Evolutionary conservation across 495 filamentous ascomycete genomes (phyloP).

Genomic region (Elasticomyces elasticus): DNA sequence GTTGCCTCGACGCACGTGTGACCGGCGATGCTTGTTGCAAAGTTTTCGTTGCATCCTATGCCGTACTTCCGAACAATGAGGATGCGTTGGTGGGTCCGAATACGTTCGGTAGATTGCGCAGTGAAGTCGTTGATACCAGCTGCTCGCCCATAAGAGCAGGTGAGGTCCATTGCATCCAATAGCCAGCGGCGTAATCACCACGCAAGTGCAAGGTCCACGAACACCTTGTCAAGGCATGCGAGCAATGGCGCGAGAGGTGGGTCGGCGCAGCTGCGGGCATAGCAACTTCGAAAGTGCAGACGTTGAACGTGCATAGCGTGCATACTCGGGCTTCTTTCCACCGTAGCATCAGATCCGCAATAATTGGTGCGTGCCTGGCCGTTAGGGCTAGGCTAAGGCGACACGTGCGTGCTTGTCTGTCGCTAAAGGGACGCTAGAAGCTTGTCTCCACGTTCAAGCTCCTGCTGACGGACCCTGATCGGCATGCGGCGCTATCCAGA

Average conservation of each 20-base stretch:
- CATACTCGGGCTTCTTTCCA: neutral
- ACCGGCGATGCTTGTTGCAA: neutral
- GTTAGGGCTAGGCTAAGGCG: neutral
- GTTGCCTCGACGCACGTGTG: neutral
- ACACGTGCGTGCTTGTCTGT: neutral
- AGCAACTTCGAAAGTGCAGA: too few species aligned
- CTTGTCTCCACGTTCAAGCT: neutral
- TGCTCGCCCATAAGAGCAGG: neutral
- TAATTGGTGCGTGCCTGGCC: neutral
- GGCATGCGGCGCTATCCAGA: neutral
- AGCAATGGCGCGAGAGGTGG: neutral
- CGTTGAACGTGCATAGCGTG: too few species aligned
- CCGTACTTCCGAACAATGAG: neutral
- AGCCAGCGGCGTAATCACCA: neutral
- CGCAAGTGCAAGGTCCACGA: neutral
- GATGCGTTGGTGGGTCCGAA: neutral
- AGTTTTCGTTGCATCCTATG: neutral
- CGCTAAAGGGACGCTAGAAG: neutral
- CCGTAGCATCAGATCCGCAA: neutral
- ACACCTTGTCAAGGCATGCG: too few species aligned
- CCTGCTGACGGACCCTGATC: neutral
- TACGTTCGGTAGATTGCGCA: neutral
- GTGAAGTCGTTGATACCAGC: neutral
- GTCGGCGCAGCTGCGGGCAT: neutral
- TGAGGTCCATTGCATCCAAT: slow-evolving; percentile 2